Base-by-base conservation (phyloP, 73 alveolate species). In the Paramecium sonneborni region DNA sequence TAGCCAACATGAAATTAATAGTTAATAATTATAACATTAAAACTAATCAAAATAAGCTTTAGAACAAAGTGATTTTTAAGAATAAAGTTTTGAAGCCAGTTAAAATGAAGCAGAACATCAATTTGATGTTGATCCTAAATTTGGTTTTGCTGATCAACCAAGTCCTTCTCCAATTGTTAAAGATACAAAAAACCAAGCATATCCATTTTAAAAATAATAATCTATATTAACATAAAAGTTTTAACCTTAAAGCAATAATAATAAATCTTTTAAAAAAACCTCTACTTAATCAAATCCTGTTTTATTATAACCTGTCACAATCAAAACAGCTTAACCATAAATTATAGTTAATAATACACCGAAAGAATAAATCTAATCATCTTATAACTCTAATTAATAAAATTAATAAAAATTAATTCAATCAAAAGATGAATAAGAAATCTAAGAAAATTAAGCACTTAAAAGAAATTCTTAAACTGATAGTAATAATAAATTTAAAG, bases 101-200 rank as follows among this genome's bases (percentile, higher is more conserved):
- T 32, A 30, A 28, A 24, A 62, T 26, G 84, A 62, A 30, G 44
- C 28, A 5, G 84, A 62, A 26, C 18, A 62, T 62, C 44, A 62
- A 14, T 62, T 62, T 62, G 84, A 62, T 62, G 6, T 11, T 3
- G 68, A 52, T 12, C 84, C 84, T 62, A 26, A 62, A 26, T 62
- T 62, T 30, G 84, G 84, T 12, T 32, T 44, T 26, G 48, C 24
- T 26, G 84, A 62, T 26, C 44, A 62, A 10, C 46, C 20, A 62
- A 62, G 84, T 26, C 84, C 84, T 62, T 62, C 84, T 26, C 84
- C 84, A 30, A 62, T 62, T 32, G 84, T 62, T 62, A 26, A 43
- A 7, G 39, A 62, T 30, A 21, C 39, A 26, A 62, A 62, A 24
- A 32, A 62, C 20, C 14, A 18, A 3, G 46, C 3, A 0, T 44